Conservation (phyloP, 23 red algal species). For the Gracilariopsis chorda region DNA sequence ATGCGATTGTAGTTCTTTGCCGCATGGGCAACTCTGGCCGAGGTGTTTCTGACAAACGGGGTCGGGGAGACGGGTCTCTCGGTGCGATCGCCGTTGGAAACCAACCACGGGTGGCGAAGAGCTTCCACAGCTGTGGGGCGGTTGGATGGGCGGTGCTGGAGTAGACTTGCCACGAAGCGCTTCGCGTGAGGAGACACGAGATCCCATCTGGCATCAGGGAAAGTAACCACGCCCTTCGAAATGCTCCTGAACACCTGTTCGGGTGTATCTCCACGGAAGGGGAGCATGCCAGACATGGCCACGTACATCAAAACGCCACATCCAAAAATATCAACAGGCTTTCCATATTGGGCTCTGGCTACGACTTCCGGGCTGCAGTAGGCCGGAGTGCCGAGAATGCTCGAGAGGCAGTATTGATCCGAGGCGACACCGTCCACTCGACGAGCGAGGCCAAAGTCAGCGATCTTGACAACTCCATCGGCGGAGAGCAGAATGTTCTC, state of each 20-base stretch:
- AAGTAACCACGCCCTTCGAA: slow-evolving; percentile 22
- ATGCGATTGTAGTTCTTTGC: not conserved
- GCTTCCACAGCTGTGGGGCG: slow-evolving; percentile 43
- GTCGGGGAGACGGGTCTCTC: not conserved
- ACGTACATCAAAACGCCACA: slow-evolving; percentile 88
- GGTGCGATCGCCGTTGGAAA: not conserved
- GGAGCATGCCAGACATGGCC: slow-evolving; percentile 67
- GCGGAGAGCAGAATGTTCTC: slow-evolving; percentile 86
- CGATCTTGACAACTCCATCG: slow-evolving; percentile 72
- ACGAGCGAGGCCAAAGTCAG: slow-evolving; percentile 88
- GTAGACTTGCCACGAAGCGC: slow-evolving; percentile 47
- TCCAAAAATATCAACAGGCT: slow-evolving; percentile 87
- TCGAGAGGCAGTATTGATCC: slow-evolving; percentile 38
- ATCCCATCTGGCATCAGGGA: slow-evolving; percentile 53
- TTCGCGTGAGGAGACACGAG: slow-evolving; percentile 51
- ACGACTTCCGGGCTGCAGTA: slow-evolving; percentile 93
- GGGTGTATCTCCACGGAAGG: slow-evolving; percentile 69
- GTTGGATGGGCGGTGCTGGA: slow-evolving; percentile 25
- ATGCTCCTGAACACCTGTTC: slow-evolving; percentile 75
- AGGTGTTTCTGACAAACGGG: slow-evolving; percentile 28
- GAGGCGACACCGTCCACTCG: slow-evolving; percentile 50
- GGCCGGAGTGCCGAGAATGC: slow-evolving; percentile 66
- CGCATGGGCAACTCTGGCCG: not conserved
- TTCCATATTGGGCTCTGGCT: slow-evolving; percentile 49
- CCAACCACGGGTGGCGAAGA: slow-evolving; percentile 56